These are phyloP conservation scores for Anisodus acutangulus DNA, from an alignment of 257 asterid species.

Conservation along the genomic window DNA sequence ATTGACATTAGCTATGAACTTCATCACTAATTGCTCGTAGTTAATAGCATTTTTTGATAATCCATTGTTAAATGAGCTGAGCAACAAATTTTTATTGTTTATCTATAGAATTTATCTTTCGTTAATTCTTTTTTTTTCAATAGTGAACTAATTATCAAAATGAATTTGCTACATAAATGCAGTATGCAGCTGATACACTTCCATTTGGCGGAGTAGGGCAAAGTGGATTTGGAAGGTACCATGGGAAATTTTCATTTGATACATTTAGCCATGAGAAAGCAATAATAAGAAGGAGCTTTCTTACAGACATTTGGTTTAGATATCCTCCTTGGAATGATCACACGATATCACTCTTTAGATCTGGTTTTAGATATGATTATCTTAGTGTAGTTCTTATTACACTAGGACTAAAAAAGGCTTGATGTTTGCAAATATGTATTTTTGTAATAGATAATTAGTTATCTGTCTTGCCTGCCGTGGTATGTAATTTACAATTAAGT, in stretches of 20 bases:
- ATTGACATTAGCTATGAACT: too few species aligned
- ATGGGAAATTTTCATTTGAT: conserved; percentile 80
- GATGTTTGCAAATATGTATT: neutral
- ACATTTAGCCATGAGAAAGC: conserved; percentile 70
- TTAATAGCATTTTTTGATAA: too few species aligned
- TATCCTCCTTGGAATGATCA: conserved; percentile 82
- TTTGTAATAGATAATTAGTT: neutral
- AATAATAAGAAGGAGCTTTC: conserved; percentile 45
- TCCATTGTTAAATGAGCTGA: too few species aligned
- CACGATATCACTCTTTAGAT: conserved; percentile 55
- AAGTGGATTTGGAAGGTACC: conserved; percentile 77
- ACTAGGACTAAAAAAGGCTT: conserved; percentile 61
- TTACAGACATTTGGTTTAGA: conserved; percentile 79
- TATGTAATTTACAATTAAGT: conserved; percentile 17
- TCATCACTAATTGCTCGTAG: too few species aligned
- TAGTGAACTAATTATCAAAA: neutral
- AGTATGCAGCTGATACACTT: conserved; percentile 67
- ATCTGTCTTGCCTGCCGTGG: neutral
- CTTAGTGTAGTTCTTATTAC: conserved; percentile 55
- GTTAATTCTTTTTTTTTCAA: too few species aligned
- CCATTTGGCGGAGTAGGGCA: conserved; percentile 94
- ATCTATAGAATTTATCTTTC: too few species aligned
- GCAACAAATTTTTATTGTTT: too few species aligned
- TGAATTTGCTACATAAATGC: conserved; percentile 26
- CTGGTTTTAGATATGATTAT: conserved; percentile 61